phyloP scores from a whole-genome alignment of 2,329 filamentous ascomycete genomes.

The Colletotrichum lentis region DNA sequence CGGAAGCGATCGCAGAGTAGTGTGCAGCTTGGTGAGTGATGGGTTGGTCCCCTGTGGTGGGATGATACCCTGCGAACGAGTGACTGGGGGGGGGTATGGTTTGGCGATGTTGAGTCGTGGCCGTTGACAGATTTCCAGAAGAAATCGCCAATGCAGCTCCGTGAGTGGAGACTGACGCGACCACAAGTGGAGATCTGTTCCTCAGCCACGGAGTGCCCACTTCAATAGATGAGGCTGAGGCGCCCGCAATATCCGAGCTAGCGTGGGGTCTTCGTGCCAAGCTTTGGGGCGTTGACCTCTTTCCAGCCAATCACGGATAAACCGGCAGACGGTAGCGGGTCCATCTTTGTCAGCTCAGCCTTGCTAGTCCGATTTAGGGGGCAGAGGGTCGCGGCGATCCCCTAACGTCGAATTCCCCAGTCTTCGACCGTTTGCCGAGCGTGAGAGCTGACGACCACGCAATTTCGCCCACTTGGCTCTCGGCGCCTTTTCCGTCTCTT shows the following conservation, averaged over 20 bases:
- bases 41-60: not conserved
- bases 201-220: slow-evolving; percentile 15
- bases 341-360: slow-evolving; percentile 36
- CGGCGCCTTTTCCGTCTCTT: slow-evolving; percentile 13
- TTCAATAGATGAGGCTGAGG: slow-evolving; percentile 24
- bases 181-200: slow-evolving; percentile 9
- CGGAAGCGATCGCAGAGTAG: not conserved
- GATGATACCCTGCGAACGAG: slow-evolving; percentile 25
- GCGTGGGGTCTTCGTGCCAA: slow-evolving; percentile 24
- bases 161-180: slow-evolving; percentile 20
- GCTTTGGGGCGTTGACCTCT: slow-evolving; percentile 23
- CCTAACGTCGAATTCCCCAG: slow-evolving; percentile 26
- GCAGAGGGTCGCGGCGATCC: slow-evolving; percentile 22
- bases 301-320: slow-evolving; percentile 28
- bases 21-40: not conserved
- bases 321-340: slow-evolving; percentile 18
- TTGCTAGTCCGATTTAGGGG: slow-evolving; percentile 37
- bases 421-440: slow-evolving; percentile 27
- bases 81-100: slow-evolving; percentile 1
- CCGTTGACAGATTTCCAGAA: slow-evolving; percentile 38
- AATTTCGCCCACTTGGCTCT: slow-evolving; percentile 35
- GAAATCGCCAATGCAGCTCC: slow-evolving; percentile 15
- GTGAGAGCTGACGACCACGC: slow-evolving; percentile 33
- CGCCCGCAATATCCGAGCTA: slow-evolving; percentile 12
- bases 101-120: slow-evolving; percentile 26